Base-by-base conservation (phyloP, 78 protist species). In the Tieghemostelium lacteum region DNA sequence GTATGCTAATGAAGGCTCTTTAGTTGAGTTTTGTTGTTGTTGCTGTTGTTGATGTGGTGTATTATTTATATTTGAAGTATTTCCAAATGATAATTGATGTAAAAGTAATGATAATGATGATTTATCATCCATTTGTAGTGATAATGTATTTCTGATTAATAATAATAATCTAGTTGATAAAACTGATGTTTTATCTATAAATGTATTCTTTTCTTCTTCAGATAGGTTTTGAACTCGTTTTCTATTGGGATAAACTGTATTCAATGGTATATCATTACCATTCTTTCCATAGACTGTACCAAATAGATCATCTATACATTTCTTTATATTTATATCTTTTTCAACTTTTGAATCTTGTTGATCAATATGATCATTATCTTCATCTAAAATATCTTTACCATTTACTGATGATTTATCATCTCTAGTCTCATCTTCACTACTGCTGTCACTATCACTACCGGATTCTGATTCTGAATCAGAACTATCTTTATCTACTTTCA, bases 131-230 rank as follows among this genome's bases (percentile, higher is more conserved):
- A 26, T 37, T 39, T 83, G 76, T 36, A 55, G 37, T 42, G 76
- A 52, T 42, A 69, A 31, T 10, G 72, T 57, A 22, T 52, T 57
- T 45, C 62, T 52, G 22, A 83, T 19, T 22, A 83, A 39, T 69
- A 83, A n/a, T 42, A 83, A 54, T 29, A 83, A 28, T 57, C 73
- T 69, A 20, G 76, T 83, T 28, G 91, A 83, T 8, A 83, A 37
- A 16, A 63, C 49, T 39, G 80, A 37, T 0, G 91, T 19, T 52
- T 58, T 83, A 12, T 83, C 91, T 22, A 55, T 64, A 17, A 83
- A 83, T 0, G 20, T 28, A 57, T 83, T 65, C 66, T 83, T 83
- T 20, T 78, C 76, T 75, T 24, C 50, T 39, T 40, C 10, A 1
- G 42, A 20, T 19, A 36, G 33, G n/a, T 71, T 71, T 29, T 36